Evolutionary conservation across 176 grass and related monocot species (phyloP).

Genomic region (Eremochloa ophiuroides): DNA sequence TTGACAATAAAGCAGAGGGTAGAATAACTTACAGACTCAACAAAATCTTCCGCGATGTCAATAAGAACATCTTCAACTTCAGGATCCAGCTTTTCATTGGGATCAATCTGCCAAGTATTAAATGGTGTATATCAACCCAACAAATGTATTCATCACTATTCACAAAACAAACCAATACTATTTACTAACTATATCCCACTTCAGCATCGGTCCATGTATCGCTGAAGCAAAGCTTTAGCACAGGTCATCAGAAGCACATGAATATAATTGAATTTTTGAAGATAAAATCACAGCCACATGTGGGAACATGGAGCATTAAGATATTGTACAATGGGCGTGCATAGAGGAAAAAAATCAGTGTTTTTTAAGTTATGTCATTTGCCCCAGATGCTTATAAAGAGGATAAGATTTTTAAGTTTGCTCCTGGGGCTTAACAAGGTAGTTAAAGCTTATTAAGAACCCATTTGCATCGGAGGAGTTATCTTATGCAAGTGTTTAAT

Average conservation of each 20-base stretch:
- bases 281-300: background rate
- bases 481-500: background rate
- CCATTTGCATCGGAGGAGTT: background rate
- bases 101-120: slow-evolving; percentile 62
- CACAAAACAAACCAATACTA: background rate
- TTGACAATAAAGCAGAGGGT: background rate
- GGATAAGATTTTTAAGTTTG: background rate
- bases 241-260: background rate
- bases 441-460: background rate
- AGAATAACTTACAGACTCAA: slow-evolving; percentile 74
- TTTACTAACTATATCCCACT: slow-evolving; percentile 8
- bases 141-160: background rate
- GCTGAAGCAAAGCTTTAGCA: background rate
- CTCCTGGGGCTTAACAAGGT: background rate
- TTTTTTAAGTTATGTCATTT: background rate
- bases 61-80: slow-evolving; percentile 97
- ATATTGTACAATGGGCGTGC: background rate
- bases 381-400: background rate
- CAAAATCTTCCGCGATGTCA: slow-evolving; percentile 97
- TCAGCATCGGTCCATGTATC: slow-evolving; percentile 1
- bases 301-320: background rate
- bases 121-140: background rate
- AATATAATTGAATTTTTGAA: background rate
- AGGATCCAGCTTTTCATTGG: slow-evolving; percentile 78
- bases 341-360: background rate